Evolutionary conservation across 2,329 filamentous ascomycete species (phyloP), one percentile per base, ranked within the genome.

Genomic region (Claviceps quebecensis): DNA sequence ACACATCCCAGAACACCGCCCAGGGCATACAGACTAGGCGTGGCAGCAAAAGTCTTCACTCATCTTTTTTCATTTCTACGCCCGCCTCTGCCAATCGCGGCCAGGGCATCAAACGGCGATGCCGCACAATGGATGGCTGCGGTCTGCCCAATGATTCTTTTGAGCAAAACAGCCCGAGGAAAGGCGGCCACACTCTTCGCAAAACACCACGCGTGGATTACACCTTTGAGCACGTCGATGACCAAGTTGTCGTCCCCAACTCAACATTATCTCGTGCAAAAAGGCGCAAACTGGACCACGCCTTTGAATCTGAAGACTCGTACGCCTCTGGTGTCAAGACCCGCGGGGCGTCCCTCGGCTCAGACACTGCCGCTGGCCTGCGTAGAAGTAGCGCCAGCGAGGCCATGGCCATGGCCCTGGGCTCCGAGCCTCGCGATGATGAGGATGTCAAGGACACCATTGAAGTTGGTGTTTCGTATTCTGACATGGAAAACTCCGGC

Each of bases 151-250:
- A 63, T 51, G 69, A 65, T 14, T 68, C 70, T n/a, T 72, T 73
- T 45, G 74, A 76, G 22, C 66, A 69, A 39, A 67, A 72, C 56
- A 72, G 69, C 53, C 77, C 72, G 49, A 72, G 68, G 50, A 81
- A 80, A 61, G 77, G 77, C 49, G 76, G 77, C 47, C 77, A 80
- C 63, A 77, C 76, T 37, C 69, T 81, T 34, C 71, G 77, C 56
- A 78, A 75, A 62, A 71, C 77, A 50, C 67, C 73, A 49, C 75
- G 75, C 53, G 69, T 80, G 55, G 76, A 80, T 63, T 80, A 80
- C 67, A 75, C 73, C 37, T 68, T 72, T 58, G 72, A 74, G 58
- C 74, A 77, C 56, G 69, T 73, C 55, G 70, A 72, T 51, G 73
- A 77, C 54, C 75, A 78, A 44, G 62, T 63, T 43, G 51, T 61